phyloP scores from a whole-genome alignment of 2,329 filamentous ascomycete genomes.

The Phialophora chinensis region DNA sequence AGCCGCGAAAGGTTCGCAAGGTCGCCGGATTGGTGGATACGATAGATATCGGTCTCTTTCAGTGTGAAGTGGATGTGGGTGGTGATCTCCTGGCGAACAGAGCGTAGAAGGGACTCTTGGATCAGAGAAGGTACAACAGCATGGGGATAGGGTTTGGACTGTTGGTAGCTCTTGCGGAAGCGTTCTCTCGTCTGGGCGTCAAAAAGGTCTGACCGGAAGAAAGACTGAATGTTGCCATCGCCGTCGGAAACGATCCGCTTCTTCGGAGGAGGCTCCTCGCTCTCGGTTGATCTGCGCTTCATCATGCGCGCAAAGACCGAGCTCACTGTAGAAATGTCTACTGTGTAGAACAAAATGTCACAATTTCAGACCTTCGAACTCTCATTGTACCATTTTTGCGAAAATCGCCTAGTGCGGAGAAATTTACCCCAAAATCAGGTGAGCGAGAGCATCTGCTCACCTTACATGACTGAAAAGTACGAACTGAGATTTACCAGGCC shows the following conservation, averaged over 20 bases:
- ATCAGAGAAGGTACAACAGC: constrained; percentile 85
- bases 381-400: background rate
- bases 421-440: background rate
- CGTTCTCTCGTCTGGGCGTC: constrained; percentile 48
- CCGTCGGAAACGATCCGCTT: constrained; percentile 31
- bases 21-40: constrained; percentile 98
- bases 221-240: constrained; percentile 42
- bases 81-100: constrained; percentile 86
- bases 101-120: constrained; percentile 78
- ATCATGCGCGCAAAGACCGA: constrained; percentile 2
- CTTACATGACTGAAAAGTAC: too few relatives aligned
- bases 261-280: constrained; percentile 28
- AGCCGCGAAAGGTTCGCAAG: constrained; percentile 95
- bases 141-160: constrained; percentile 75
- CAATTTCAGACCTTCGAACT: background rate
- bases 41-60: constrained; percentile 99
- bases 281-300: constrained; percentile 52
- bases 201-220: constrained; percentile 54
- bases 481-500: background rate
- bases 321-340: background rate
- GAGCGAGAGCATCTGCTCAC: too few relatives aligned
- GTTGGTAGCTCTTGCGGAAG: constrained; percentile 51
- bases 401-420: background rate
- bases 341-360: background rate
- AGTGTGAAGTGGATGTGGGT: constrained; percentile 93